Percentiles rank a stretch among this genome's conserved stretches.
Evolutionary conservation across 495 filamentous ascomycete genomes (phyloP).

Genomic region (Podospora australis): DNA sequence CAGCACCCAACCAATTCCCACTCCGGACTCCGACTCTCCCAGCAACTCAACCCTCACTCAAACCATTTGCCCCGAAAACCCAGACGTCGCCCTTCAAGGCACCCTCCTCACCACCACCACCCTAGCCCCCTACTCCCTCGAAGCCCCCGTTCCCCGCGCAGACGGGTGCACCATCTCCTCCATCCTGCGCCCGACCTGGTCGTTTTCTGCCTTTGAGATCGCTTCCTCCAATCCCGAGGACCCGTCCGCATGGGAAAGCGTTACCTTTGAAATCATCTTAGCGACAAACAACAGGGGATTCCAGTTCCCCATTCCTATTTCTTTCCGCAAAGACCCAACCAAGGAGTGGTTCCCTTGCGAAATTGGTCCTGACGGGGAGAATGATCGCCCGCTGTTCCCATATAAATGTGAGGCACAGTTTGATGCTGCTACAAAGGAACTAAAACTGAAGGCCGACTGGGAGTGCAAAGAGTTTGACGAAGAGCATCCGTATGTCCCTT

Average conservation of each 20-base stretch:
- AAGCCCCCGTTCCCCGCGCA: slow-evolving; percentile 13
- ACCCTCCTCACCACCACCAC: slow-evolving; percentile 1
- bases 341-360: slow-evolving; percentile 18
- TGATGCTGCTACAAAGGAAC: slow-evolving; percentile 8
- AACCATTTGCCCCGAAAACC: background rate
- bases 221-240: background rate
- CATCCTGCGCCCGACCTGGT: slow-evolving; percentile 21
- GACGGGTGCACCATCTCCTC: slow-evolving; percentile 26
- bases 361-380: slow-evolving; percentile 14
- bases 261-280: slow-evolving; percentile 22
- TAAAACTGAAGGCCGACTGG: slow-evolving; percentile 23
- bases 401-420: slow-evolving; percentile 17
- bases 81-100: slow-evolving; percentile 8
- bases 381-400: slow-evolving; percentile 18
- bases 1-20: background rate
- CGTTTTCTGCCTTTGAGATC: slow-evolving; percentile 17
- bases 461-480: slow-evolving; percentile 23
- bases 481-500: slow-evolving; percentile 19
- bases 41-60: background rate
- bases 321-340: background rate
- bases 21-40: too few relatives aligned
- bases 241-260: background rate
- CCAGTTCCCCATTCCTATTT: slow-evolving; percentile 19
- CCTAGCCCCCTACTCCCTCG: slow-evolving; percentile 22
- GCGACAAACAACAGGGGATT: slow-evolving; percentile 12